Conservation (phyloP, 768 basidiomycete species). For the Mycena indigotica region DNA sequence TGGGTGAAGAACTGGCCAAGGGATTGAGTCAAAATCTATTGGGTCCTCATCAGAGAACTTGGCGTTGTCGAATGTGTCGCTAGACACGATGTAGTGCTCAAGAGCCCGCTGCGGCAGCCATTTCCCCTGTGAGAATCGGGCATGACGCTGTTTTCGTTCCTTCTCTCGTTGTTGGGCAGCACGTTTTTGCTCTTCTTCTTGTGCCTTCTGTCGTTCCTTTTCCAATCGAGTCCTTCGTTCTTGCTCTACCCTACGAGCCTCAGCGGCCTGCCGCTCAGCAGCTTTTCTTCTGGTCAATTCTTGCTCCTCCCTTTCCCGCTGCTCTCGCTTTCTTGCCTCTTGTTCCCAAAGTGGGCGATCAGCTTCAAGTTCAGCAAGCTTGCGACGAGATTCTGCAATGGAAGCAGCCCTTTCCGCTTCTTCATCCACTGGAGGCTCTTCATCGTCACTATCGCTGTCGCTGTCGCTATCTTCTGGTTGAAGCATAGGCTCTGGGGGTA, state of each 20-base stretch:
- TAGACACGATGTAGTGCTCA: conserved; percentile 64
- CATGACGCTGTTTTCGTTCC: conserved; percentile 47
- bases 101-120: conserved; percentile 72
- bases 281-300: conserved; percentile 39
- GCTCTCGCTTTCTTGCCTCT: conserved; percentile 47
- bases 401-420: conserved; percentile 42
- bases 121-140: conserved; percentile 57
- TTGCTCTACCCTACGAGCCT: conserved; percentile 31
- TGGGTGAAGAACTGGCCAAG: conserved; percentile 72
- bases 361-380: conserved; percentile 66
- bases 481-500: conserved; percentile 28
- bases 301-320: conserved; percentile 45
- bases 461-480: conserved; percentile 20
- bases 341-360: conserved; percentile 67
- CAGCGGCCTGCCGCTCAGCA: conserved; percentile 36
- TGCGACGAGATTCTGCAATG: conserved; percentile 67
- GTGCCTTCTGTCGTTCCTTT: conserved; percentile 27
- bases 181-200: conserved; percentile 28
- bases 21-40: conserved; percentile 62
- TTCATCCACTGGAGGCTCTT: conserved; percentile 29
- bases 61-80: conserved; percentile 63
- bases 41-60: conserved; percentile 56
- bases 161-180: conserved; percentile 41
- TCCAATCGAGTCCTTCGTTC: conserved; percentile 27
- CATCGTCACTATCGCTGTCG: conserved; percentile 25